Evolutionary conservation across 2,329 filamentous ascomycete genomes (phyloP).

Genomic region (Nothophoma quercina): DNA sequence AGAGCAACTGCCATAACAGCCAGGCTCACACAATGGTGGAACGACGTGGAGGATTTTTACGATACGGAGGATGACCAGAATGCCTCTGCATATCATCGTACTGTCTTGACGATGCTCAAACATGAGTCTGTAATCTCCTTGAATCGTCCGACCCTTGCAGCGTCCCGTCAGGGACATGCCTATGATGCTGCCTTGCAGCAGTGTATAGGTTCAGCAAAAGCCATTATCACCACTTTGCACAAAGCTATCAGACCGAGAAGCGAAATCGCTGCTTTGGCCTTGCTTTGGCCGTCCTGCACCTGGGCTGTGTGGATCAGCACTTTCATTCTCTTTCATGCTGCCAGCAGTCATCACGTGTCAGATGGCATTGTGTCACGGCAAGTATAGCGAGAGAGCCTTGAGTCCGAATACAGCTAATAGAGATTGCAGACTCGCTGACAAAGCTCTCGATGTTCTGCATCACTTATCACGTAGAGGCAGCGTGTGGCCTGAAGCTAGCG

Average conservation of each 20-base stretch:
- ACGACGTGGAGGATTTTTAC: constrained; percentile 60
- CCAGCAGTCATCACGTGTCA: constrained; percentile 55
- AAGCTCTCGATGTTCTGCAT: constrained; percentile 33
- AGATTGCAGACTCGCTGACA: constrained; percentile 31
- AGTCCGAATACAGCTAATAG: not conserved
- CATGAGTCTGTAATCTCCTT: constrained; percentile 62
- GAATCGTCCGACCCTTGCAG: constrained; percentile 60
- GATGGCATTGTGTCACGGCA: constrained; percentile 52
- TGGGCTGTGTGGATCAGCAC: constrained; percentile 64
- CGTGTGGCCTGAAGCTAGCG: constrained; percentile 41
- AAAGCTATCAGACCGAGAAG: constrained; percentile 25
- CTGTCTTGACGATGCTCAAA: constrained; percentile 56
- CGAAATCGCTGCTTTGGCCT: constrained; percentile 35
- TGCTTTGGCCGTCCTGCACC: constrained; percentile 62
- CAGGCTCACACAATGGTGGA: constrained; percentile 61
- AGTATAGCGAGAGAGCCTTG: constrained; percentile 8
- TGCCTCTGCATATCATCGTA: constrained; percentile 48
- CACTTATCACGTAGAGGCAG: constrained; percentile 38
- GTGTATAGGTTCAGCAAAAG: constrained; percentile 60
- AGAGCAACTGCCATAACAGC: constrained; percentile 58
- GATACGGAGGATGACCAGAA: constrained; percentile 45
- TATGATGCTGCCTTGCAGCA: constrained; percentile 60
- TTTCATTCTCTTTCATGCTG: constrained; percentile 61
- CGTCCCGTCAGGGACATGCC: constrained; percentile 52
- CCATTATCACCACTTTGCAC: constrained; percentile 55